These are phyloP conservation scores for Wickerhamomyces bovis DNA, from an alignment of 805 yeast genomes.

Conservation along the genomic window DNA sequence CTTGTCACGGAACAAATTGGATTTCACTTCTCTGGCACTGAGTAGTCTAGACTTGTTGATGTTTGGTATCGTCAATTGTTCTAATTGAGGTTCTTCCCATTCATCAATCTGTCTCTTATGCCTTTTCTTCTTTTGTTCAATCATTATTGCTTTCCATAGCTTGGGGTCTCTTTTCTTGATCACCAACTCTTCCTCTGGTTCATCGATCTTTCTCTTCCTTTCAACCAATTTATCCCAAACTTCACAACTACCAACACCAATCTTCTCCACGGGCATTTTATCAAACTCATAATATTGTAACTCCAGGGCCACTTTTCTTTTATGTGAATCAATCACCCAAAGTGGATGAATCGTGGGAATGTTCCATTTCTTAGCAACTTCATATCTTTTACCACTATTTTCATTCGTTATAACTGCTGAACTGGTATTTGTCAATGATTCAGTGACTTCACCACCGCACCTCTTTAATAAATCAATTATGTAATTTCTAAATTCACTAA, in stretches of 20 bases:
- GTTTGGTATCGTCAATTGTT: not conserved
- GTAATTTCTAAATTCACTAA: conserved; percentile 17
- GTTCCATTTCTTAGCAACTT: conserved; percentile 37
- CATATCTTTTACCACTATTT: conserved; percentile 44
- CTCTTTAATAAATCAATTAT: conserved; percentile 31
- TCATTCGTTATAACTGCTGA: conserved; percentile 45
- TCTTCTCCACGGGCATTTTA: conserved; percentile 14
- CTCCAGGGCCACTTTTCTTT: conserved; percentile 32
- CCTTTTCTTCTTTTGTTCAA: conserved; percentile 6
- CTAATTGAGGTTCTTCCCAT: conserved; percentile 20
- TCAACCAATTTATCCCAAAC: conserved; percentile 22
- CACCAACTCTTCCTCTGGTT: conserved; percentile 12
- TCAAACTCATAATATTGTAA: conserved; percentile 26
- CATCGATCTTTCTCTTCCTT: conserved; percentile 12
- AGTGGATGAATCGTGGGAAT: conserved; percentile 34
- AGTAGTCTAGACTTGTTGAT: not conserved
- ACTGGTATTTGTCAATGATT: conserved; percentile 40
- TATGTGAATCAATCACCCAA: conserved; percentile 37
- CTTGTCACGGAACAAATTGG: conserved; percentile 34
- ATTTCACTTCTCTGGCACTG: not conserved
- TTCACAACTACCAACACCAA: conserved; percentile 26
- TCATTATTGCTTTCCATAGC: conserved; percentile 38
- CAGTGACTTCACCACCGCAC: conserved; percentile 47
- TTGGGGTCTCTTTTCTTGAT: conserved; percentile 22
- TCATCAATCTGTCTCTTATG: conserved; percentile 6